Conservation (phyloP, 257 asterid genomes). For the Rhazya stricta region DNA sequence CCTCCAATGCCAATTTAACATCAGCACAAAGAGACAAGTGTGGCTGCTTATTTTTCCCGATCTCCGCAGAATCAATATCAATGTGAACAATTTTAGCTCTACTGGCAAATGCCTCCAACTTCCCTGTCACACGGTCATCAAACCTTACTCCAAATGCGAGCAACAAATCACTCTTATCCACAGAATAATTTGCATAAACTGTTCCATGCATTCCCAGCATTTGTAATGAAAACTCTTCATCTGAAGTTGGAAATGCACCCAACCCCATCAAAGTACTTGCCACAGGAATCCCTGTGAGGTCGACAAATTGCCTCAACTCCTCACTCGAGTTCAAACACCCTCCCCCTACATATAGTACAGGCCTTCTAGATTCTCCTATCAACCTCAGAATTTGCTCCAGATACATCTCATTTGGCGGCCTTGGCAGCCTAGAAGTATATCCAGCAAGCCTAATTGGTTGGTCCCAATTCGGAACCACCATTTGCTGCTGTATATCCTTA, state of each 20-base stretch:
- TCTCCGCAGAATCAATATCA: slow-evolving; percentile 77
- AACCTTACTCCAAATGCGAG: slow-evolving; percentile 87
- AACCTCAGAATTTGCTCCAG: slow-evolving; percentile 58
- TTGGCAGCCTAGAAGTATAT: slow-evolving; percentile 58
- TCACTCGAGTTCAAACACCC: slow-evolving; percentile 73
- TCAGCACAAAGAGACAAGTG: slow-evolving; percentile 74
- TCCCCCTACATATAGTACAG: slow-evolving; percentile 79
- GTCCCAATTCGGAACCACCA: slow-evolving; percentile 69
- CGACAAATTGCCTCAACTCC: slow-evolving; percentile 61
- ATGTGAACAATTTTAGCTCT: slow-evolving; percentile 83
- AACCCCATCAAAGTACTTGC: slow-evolving; percentile 80
- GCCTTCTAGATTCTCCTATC: slow-evolving; percentile 55
- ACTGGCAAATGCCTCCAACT: slow-evolving; percentile 76
- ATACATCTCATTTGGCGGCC: slow-evolving; percentile 33
- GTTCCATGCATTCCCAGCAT: slow-evolving; percentile 97
- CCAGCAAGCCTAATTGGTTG: slow-evolving; percentile 58
- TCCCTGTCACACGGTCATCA: slow-evolving; percentile 84
- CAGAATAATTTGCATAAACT: slow-evolving; percentile 66
- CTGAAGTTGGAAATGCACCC: slow-evolving; percentile 62
- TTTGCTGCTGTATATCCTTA: slow-evolving; percentile 76
- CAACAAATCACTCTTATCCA: slow-evolving; percentile 69
- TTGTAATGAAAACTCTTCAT: slow-evolving; percentile 47
- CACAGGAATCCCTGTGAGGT: slow-evolving; percentile 60
- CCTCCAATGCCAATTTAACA: slow-evolving; percentile 46
- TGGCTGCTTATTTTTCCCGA: slow-evolving; percentile 77